phyloP scores from a whole-genome alignment of 768 basidiomycete species.

The Boletus insuetus region DNA sequence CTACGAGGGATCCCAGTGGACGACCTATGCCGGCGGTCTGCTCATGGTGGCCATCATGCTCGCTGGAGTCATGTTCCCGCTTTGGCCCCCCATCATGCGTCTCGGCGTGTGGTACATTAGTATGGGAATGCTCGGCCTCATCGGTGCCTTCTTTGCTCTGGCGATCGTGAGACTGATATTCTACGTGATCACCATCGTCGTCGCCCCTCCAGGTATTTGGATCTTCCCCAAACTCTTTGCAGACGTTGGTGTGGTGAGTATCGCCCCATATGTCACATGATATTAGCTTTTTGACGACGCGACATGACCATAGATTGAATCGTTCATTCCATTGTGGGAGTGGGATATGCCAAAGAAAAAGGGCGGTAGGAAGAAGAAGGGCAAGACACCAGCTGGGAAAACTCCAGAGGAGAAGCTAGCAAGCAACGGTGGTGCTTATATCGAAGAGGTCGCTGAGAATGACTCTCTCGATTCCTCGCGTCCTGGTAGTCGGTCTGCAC shows the following conservation, averaged over 20 bases:
- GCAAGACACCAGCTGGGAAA: constrained; percentile 31
- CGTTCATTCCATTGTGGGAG: constrained; percentile 95
- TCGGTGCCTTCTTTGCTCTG: constrained; percentile 87
- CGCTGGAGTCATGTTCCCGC: constrained; percentile 97
- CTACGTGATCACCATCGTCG: constrained; percentile 88
- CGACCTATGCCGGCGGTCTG: constrained; percentile 85
- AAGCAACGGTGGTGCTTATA: constrained; percentile 38
- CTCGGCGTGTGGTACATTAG: constrained; percentile 95
- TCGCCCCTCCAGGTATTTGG: constrained; percentile 92
- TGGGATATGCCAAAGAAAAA: constrained; percentile 87
- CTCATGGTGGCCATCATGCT: constrained; percentile 93
- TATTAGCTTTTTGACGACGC: background rate
- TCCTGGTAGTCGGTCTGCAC: constrained; percentile 36
- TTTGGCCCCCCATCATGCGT: constrained; percentile 93
- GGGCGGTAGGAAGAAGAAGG: constrained; percentile 63
- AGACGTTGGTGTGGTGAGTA: constrained; percentile 95
- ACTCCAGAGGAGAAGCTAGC: constrained; percentile 41
- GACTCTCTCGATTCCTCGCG: constrained; percentile 35
- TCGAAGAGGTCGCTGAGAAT: constrained; percentile 34
- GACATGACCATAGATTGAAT: constrained; percentile 70
- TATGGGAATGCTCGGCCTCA: constrained; percentile 80
- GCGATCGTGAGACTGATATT: constrained; percentile 90
- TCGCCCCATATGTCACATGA: background rate
- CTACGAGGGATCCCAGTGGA: constrained; percentile 92
- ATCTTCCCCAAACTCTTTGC: constrained; percentile 98